These are phyloP conservation scores for Lyophyllum semitale DNA, from an alignment of 768 basidiomycete species.

Conservation along the genomic window DNA sequence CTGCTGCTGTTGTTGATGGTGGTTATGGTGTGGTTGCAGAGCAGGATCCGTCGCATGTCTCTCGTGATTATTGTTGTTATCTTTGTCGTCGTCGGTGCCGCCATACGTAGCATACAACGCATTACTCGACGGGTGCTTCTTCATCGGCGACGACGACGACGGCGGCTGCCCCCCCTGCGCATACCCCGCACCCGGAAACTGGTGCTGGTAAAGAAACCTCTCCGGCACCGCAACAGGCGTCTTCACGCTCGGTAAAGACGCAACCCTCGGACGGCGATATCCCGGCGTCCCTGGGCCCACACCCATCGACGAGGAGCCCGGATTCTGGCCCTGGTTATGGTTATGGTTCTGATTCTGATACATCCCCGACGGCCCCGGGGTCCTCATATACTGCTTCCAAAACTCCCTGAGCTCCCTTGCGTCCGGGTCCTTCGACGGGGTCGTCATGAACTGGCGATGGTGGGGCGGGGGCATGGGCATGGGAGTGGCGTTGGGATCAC, in stretches of 20 bases:
- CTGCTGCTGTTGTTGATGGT: neutral
- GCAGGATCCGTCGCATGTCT: neutral
- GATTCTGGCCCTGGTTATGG: too few relatives aligned
- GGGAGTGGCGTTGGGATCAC: slow-evolving; percentile 17
- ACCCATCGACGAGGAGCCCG: slow-evolving; percentile 12
- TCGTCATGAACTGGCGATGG: slow-evolving; percentile 15
- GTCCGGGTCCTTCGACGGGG: slow-evolving; percentile 36
- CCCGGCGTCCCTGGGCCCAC: neutral
- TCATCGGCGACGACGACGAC: neutral
- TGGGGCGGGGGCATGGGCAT: slow-evolving; percentile 40
- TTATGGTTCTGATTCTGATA: too few relatives aligned
- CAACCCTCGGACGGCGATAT: slow-evolving; percentile 49
- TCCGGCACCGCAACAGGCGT: slow-evolving; percentile 52
- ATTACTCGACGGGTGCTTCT: neutral
- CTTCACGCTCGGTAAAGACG: slow-evolving; percentile 68
- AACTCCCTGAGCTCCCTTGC: slow-evolving; percentile 62
- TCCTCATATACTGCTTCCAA: slow-evolving; percentile 76
- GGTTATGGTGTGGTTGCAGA: neutral
- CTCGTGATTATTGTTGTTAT: slow-evolving; percentile 18
- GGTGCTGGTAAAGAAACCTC: slow-evolving; percentile 3
- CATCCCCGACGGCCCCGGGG: too few relatives aligned
- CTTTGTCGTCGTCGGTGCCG: neutral
- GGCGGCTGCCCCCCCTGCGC: neutral
- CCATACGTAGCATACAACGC: too few relatives aligned
- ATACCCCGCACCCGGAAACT: neutral